Base-by-base conservation (phyloP, 176 grass and related monocot species). In the Zea luxurians region DNA sequence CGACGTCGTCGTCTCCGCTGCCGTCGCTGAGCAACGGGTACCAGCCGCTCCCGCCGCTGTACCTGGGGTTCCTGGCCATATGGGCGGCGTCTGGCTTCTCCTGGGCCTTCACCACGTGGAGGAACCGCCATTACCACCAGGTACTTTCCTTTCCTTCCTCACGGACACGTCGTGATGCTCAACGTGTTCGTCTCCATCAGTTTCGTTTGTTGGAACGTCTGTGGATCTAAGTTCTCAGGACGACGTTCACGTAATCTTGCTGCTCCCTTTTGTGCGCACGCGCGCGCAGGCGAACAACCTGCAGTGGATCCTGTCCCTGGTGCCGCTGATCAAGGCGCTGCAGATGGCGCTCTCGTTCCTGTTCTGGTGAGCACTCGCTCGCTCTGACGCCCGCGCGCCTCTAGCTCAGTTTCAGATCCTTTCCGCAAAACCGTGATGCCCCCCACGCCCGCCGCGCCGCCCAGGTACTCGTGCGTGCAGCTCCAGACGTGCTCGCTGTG, bases 381-480 rank as follows among this genome's bases (percentile, higher is more conserved):
- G 1, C 53, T 42, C 2, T 2, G 41, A 57, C 17, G 50, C 2
- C 0, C 58, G 36, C 48, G 27, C 27, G 36, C 48, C 4, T 47
- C 57, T 17, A 5, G 3, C 8, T 41, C 67, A 46, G 5, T 16
- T 27, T 27, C 27, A 27, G 27, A 27, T 1, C 27, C 27, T 27
- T 27, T 27, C 27, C 27, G 27, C 27, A 27, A 27, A 27, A 27
- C 27, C 27, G 27, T 27, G 27, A 27, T 27, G 27, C 27, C 27
- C 27, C n/a, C n/a, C n/a, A n/a, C n/a, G n/a, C n/a, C n/a, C 27
- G 27, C 27, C 27, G 27, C 27, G 0, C 27, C 27, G 27, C 27
- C 27, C 27, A 97, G 94, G 94, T 98, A 98, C 72, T 98, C 95
- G 2, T 98, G 95, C 60, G 80, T 98, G 10, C 87, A 98, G 45